Evolutionary conservation across 768 basidiomycete species (phyloP), one percentile per base, ranked within the genome.

Genomic region (Mycena venus): DNA sequence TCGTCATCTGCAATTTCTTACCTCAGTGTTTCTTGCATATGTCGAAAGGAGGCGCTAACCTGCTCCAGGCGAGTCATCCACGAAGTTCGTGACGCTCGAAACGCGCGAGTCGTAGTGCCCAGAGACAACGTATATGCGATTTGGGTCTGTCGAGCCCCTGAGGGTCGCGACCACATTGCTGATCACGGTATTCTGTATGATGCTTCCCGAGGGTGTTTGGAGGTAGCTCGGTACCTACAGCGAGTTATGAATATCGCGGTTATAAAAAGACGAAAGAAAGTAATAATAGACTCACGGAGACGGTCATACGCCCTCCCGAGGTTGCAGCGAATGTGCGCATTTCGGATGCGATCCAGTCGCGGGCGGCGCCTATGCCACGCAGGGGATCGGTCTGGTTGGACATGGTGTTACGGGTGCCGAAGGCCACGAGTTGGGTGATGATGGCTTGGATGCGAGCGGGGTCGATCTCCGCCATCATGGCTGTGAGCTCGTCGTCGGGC

Each of bases 61-160:
- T 59, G 89, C 88, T 4, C 89, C 89, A 17, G 90, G 88, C 36
- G 87, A 81, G 75, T 90, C 89, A 73, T 86, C 83, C 4, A 78
- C 61, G 78, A 84, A 86, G 78, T 89, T 86, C 72, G 83, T 31
- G 17, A 81, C 72, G 59, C 82, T 78, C 4, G 86, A 85, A 27
- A 85, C 83, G 2, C 89, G 85, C 32, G 88, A 88, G 80, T 90
- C 89, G 76, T 90, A 90, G 77, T 91, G 89, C 6, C 90, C 89
- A 4, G 89, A 88, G 40, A 90, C 83, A 64, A 90, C 86, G 68
- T 90, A 90, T 19, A 86, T 84, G 49, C 89, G 84, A 73, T 88
- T 87, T 6, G 89, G 85, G 65, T 88, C 88, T 64, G 82, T 83
- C 19, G 87, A 83, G 25, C 90, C 89, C 40, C 80, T 80, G 53